A percentile compares a stretch with the other conserved stretches of the same genome.
phyloP scores from a whole-genome alignment of 106 monocot genomes.

The Ottelia alismoides region DNA sequence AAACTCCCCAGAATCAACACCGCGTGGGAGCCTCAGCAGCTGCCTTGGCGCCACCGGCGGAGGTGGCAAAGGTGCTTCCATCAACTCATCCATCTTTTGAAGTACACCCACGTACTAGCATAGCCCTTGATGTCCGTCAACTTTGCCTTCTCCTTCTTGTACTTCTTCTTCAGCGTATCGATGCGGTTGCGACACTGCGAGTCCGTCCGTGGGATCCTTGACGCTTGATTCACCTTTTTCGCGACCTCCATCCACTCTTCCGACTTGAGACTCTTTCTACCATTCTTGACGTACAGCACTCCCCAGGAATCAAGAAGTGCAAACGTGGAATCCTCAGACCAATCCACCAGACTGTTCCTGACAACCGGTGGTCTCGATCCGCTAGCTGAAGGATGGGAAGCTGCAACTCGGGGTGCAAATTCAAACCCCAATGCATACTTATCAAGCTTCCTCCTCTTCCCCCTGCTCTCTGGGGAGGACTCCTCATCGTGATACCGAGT shows the following conservation, averaged over 20 bases:
- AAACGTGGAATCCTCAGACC: conserved; percentile 84
- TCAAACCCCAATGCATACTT: conserved; percentile 59
- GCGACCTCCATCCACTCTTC: conserved; percentile 92
- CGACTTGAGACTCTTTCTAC: conserved; percentile 60
- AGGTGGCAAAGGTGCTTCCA: conserved; percentile 23
- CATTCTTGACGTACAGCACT: conserved; percentile 59
- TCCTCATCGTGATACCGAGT: neutral
- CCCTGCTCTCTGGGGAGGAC: conserved; percentile 36
- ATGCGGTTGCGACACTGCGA: conserved; percentile 71
- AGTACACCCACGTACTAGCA: conserved; percentile 57
- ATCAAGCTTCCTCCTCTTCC: conserved; percentile 65
- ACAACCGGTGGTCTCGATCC: conserved; percentile 3
- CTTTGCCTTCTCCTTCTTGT: conserved; percentile 82
- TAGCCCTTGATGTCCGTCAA: conserved; percentile 13
- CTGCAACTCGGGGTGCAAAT: conserved; percentile 53
- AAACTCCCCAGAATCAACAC: conserved; percentile 57
- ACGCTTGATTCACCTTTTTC: conserved; percentile 40
- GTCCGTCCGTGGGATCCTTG: conserved; percentile 33
- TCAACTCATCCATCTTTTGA: conserved; percentile 67
- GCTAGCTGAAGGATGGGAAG: neutral
- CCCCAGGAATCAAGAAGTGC: conserved; percentile 89
- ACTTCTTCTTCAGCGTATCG: conserved; percentile 84
- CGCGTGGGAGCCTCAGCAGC: conserved; percentile 31
- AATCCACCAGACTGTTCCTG: conserved; percentile 37
- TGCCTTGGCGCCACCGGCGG: neutral